Base-by-base conservation (phyloP, 257 asterid species). In the Paraleonurus japonicus region DNA sequence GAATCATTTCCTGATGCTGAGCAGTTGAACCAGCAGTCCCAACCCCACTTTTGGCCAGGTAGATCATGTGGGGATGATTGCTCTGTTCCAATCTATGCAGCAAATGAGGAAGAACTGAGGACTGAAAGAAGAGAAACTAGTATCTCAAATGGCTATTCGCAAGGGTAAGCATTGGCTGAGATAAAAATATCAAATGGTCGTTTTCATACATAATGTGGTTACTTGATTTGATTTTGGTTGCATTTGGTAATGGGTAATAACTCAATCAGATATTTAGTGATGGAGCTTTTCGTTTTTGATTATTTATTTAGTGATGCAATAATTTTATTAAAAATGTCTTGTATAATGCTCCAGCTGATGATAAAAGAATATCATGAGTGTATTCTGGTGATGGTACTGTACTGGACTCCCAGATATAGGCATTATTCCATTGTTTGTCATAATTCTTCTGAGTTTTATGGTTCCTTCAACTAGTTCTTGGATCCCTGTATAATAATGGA, bases 101-200 rank as follows among this genome's bases (percentile, higher is more conserved):
- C 81, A 55, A 81, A 72, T 67, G 87, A 70, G 62, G 84, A 85
- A 75, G 90, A 85, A 79, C 75, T 45, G 76, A 84, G 75, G 65
- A 53, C 70, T 47, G 87, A 78, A 28, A 81, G 65, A 60, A 89
- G 76, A 57, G 90, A 82, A 77, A 72, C 88, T 67, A 78, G 78
- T 50, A 59, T 73, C 70, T 84, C 98, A 54, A 81, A 75, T 78
- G 80, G 73, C 50, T 86, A 83, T 69, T 90, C 97, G 37, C 96
- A 93, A 79, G 86, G 90, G 98, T 90, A 80, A 86, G 92, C 74
- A 73, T 61, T 55, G 12, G 15, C 61, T 16, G 2, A 7, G 32
- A 22, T 71, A 20, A 39, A 66, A 48, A 70, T 35, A 51, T 62
- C 63, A 61, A 60, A 30, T 67, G 53, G 58, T 57, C 26, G 33